A percentile compares a stretch with the other conserved stretches of the same genome.
Conservation (phyloP, 2,329 filamentous ascomycete genomes). For the Fusarium sp. region DNA sequence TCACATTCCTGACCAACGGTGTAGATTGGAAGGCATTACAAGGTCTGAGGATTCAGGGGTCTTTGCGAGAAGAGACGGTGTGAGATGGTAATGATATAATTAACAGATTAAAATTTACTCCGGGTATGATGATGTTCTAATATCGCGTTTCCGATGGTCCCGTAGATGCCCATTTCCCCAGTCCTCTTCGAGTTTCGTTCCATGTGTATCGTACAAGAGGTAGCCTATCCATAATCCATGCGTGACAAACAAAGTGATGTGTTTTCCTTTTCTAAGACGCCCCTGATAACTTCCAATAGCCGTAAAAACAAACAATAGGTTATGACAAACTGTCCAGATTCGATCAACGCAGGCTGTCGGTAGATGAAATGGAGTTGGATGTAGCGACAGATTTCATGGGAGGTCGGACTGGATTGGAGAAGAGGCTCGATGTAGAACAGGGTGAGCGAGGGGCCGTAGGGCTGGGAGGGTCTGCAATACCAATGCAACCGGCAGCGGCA, state of each 20-base stretch:
- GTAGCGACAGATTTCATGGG: conserved; percentile 39
- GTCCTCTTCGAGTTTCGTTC: conserved; percentile 14
- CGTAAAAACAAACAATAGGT: conserved; percentile 15
- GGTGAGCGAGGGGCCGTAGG: conserved; percentile 44
- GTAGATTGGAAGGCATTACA: background rate
- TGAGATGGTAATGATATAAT: background rate
- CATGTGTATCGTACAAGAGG: conserved; percentile 30
- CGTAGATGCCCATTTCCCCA: conserved; percentile 21
- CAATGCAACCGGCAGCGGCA: conserved; percentile 63
- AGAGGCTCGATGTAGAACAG: conserved; percentile 46
- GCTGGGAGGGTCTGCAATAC: conserved; percentile 56
- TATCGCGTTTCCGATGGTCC: conserved; percentile 25
- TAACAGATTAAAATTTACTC: conserved; percentile 39
- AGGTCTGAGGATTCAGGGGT: conserved; percentile 3
- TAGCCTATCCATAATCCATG: conserved; percentile 17
- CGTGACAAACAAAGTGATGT: conserved; percentile 14
- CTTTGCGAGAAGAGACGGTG: background rate
- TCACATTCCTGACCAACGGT: conserved; percentile 29
- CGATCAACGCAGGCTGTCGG: conserved; percentile 43
- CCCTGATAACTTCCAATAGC: conserved; percentile 13
- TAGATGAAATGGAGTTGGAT: conserved; percentile 42
- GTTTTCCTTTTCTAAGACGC: conserved; percentile 29
- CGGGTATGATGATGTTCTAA: conserved; percentile 32
- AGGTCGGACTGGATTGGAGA: conserved; percentile 43
- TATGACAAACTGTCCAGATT: background rate